Percentiles rank a stretch among this genome's conserved stretches.
Conservation (phyloP, 768 basidiomycete genomes). For the Pleurotus tuoliensis region DNA sequence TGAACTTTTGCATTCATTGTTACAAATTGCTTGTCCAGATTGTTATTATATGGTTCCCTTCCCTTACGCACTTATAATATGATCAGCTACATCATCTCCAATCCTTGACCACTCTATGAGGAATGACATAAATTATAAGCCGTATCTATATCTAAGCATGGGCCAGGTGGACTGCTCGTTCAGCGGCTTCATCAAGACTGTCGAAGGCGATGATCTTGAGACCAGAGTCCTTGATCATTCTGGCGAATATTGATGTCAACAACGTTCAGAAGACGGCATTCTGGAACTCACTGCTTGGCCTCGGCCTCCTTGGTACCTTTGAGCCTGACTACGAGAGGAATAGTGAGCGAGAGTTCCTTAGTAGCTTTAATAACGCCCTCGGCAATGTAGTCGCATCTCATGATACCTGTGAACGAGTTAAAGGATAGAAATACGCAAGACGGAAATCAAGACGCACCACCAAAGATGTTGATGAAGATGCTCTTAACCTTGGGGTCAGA, state of each 20-base stretch:
- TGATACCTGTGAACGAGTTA: slow-evolving; percentile 59
- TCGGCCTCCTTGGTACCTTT: slow-evolving; percentile 97
- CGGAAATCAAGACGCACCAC: slow-evolving; percentile 43
- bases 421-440: neutral
- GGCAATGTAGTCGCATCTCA: slow-evolving; percentile 98
- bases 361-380: slow-evolving; percentile 99
- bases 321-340: slow-evolving; percentile 90
- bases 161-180: slow-evolving; percentile 72
- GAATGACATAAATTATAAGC: slow-evolving; percentile 11
- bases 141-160: slow-evolving; percentile 28
- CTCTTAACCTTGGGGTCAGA: slow-evolving; percentile 91
- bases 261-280: neutral
- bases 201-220: slow-evolving; percentile 93
- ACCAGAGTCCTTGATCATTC: slow-evolving; percentile 91
- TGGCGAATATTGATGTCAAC: slow-evolving; percentile 28
- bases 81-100: slow-evolving; percentile 18
- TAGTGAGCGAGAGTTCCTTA: slow-evolving; percentile 78
- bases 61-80: slow-evolving; percentile 30
- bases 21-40: slow-evolving; percentile 21
- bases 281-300: slow-evolving; percentile 78
- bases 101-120: slow-evolving; percentile 6
- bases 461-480: slow-evolving; percentile 98
- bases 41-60: slow-evolving; percentile 22
- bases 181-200: slow-evolving; percentile 87
- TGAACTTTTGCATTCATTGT: slow-evolving; percentile 27